Base-by-base conservation (phyloP, 306 rosid species). In the Carpinus viminea region DNA sequence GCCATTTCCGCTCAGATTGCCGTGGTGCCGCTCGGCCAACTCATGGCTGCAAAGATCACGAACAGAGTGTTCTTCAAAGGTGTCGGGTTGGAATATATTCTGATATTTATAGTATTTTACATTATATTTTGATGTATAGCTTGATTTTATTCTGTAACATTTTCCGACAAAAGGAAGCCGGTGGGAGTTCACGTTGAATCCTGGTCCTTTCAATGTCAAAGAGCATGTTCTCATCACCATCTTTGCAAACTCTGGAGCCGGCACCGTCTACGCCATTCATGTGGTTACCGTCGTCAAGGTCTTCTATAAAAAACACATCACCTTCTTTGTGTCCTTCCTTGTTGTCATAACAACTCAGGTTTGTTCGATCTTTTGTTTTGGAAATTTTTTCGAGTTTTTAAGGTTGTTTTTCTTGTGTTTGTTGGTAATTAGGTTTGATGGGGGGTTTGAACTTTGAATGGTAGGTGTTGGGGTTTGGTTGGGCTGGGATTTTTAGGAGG, bases 181-280 rank as follows among this genome's bases (percentile, higher is more conserved):
- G 0, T 91, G 87, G 89, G 95, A 94, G 38, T 94, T 94, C 80
- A 83, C 83, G 12, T 75, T 94, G 8, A 94, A 94, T 73, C 95
- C 98, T 0, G 97, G 98, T 1, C 97, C 98, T 3, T 94, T 94
- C 87, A 94, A 94, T 24, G 89, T 94, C 28, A 94, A 94, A 18
- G 98, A 94, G 15, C 98, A 94, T 78, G 98, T 94, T 47, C 91
- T 94, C 8, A 91, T 94, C 66, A 94, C 98, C 10, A 94, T 94
- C 74, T 94, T 94, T 24, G 98, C 98, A 24, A 94, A 92, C 80
- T 94, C 98, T 0, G 98, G 98, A 11, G 98, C 98, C 2, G 97
- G 97, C 47, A 85, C 89, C 2, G 98, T 94, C 36, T 94, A 94
- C 71, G 98, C 98, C 77, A 92, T 94, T 68, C 98, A 94, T 62